Conservation (phyloP, 257 asterid species). For the Solanum arcanum region DNA sequence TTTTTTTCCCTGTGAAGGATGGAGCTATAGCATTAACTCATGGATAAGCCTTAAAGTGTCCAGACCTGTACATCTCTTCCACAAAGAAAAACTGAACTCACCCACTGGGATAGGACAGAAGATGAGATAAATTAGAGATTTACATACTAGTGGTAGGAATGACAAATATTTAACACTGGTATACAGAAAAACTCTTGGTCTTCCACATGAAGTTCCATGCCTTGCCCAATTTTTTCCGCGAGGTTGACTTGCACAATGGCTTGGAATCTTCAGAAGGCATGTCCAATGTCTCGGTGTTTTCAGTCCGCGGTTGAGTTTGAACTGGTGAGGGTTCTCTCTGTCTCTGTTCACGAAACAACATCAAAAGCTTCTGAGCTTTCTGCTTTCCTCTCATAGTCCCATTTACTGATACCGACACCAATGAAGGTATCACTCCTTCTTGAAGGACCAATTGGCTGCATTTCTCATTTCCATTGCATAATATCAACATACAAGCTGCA, state of each 20-base stretch:
- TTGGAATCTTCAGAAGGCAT: conserved; percentile 22
- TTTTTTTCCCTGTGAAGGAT: background rate
- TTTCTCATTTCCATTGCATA: conserved; percentile 65
- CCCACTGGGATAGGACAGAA: conserved; percentile 1
- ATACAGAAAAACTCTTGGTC: conserved; percentile 57
- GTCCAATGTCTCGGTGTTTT: conserved; percentile 14
- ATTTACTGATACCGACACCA: conserved; percentile 81
- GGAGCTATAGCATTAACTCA: background rate
- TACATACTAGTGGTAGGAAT: background rate
- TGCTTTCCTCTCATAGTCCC: conserved; percentile 92
- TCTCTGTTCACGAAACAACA: conserved; percentile 87
- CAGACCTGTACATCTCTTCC: conserved; percentile 10
- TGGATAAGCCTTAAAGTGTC: background rate
- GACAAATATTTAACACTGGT: conserved; percentile 32
- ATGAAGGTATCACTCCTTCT: conserved; percentile 90
- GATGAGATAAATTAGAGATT: background rate
- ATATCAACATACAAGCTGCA: conserved; percentile 65
- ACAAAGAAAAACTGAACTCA: background rate
- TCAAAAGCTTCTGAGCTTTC: conserved; percentile 92
- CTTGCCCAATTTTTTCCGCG: conserved; percentile 58
- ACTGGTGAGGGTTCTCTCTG: conserved; percentile 60
- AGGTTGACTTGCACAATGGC: conserved; percentile 58
- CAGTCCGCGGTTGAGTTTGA: conserved; percentile 11
- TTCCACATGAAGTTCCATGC: conserved; percentile 61
- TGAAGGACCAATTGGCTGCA: conserved; percentile 92